Evolutionary conservation across 352 stramenopile genomes (phyloP).

Genomic region (Halophytophthora batemanensis): DNA sequence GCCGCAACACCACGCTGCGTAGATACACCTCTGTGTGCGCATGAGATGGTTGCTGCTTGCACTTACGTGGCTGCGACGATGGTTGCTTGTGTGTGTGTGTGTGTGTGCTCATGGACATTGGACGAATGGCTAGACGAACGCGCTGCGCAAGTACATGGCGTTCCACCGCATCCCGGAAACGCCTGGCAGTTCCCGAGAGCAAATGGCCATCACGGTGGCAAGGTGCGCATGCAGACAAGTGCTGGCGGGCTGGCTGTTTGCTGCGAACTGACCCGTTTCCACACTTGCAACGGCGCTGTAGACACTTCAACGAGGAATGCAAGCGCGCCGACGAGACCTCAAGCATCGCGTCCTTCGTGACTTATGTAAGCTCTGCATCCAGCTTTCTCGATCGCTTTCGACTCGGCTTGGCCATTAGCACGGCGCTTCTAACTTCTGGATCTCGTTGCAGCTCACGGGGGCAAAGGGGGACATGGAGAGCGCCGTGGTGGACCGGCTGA

Average conservation of each 20-base stretch:
- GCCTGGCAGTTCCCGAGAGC: conserved; percentile 43
- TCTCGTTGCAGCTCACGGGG: conserved; percentile 23
- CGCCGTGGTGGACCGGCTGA: conserved; percentile 10
- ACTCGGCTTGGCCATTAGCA: no score
- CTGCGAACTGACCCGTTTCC: background rate
- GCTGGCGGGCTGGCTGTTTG: conserved; percentile 1
- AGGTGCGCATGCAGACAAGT: conserved; percentile 26
- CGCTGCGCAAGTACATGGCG: conserved; percentile 66
- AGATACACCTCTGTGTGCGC: no score
- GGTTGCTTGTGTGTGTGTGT: conserved; percentile 6
- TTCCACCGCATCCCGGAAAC: conserved; percentile 53
- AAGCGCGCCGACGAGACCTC: conserved; percentile 54
- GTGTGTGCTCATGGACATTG: conserved; percentile 1
- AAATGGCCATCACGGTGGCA: conserved; percentile 63
- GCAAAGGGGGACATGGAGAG: conserved; percentile 10
- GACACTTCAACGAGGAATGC: conserved; percentile 70
- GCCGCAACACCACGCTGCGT: no score
- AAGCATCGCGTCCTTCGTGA: conserved; percentile 65
- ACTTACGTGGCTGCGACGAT: conserved; percentile 11
- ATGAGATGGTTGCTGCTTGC: background rate
- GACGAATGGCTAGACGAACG: conserved; percentile 40
- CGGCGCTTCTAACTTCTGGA: no score
- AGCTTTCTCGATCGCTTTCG: no score
- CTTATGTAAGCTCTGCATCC: conserved; percentile 64
- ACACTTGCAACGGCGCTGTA: conserved; percentile 14